A percentile compares a stretch with the other conserved stretches of the same genome.
Evolutionary conservation across 495 filamentous ascomycete species (phyloP).

Genomic region (Friedmanniomyces endolithicus): DNA sequence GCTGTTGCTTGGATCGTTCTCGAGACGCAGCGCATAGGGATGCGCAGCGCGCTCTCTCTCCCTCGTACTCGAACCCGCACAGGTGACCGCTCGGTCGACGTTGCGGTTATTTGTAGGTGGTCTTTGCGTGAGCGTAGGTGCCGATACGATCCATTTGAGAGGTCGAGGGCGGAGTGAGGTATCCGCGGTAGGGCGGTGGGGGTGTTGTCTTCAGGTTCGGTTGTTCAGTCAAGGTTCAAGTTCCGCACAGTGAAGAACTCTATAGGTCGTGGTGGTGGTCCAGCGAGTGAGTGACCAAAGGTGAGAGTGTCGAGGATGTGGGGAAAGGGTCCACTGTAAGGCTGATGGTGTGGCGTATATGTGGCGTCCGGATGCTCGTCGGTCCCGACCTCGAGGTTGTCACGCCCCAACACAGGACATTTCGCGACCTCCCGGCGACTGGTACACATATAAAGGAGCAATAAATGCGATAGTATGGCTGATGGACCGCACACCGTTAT

Average conservation of each 20-base stretch:
- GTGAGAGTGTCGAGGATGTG: too few relatives aligned
- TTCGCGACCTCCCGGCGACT: too few relatives aligned
- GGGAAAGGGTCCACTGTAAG: too few relatives aligned
- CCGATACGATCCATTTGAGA: slow-evolving; percentile 32
- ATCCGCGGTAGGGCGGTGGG: not conserved
- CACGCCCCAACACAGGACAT: too few relatives aligned
- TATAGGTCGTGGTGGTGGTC: not conserved
- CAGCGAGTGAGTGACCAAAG: too few relatives aligned
- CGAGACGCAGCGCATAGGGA: not conserved
- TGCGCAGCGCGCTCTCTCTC: not conserved
- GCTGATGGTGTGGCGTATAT: too few relatives aligned
- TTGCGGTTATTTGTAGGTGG: slow-evolving; percentile 44
- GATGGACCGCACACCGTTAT: too few relatives aligned
- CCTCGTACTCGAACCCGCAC: slow-evolving; percentile 3
- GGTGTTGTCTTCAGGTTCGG: not conserved
- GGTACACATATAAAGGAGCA: too few relatives aligned
- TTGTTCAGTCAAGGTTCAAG: not conserved
- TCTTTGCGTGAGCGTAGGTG: slow-evolving; percentile 23
- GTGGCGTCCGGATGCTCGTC: too few relatives aligned
- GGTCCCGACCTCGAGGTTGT: too few relatives aligned
- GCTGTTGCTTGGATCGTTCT: not conserved
- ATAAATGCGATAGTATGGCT: too few relatives aligned
- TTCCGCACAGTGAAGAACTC: not conserved
- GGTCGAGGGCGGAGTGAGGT: slow-evolving; percentile 7
- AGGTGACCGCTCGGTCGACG: slow-evolving; percentile 41